phyloP scores from a whole-genome alignment of 2,329 filamentous ascomycete genomes.

The Daldinia sp. region DNA sequence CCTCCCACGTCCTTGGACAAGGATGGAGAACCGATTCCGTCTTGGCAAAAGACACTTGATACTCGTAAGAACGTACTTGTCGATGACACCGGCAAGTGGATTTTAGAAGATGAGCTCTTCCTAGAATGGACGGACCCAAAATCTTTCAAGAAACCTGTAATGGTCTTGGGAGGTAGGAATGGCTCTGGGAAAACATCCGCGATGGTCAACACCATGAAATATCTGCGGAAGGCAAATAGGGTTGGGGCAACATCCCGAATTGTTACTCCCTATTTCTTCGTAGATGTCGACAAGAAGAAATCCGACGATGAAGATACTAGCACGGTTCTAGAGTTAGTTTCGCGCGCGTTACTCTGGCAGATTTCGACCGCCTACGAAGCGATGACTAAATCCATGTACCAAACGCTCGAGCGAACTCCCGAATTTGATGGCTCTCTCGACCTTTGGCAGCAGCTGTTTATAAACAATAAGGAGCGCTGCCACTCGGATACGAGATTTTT shows the following conservation, averaged over 20 bases:
- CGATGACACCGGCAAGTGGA: conserved; percentile 45
- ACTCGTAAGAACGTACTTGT: conserved; percentile 44
- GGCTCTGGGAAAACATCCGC: conserved; percentile 48
- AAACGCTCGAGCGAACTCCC: conserved; percentile 39
- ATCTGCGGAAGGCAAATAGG: conserved; percentile 39
- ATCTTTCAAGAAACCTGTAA: conserved; percentile 35
- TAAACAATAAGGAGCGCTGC: conserved; percentile 45
- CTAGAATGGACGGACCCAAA: conserved; percentile 38
- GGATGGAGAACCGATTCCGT: conserved; percentile 42
- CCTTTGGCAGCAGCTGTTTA: conserved; percentile 46
- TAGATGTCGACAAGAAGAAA: conserved; percentile 45
- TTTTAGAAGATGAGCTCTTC: conserved; percentile 36
- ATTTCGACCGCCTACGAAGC: conserved; percentile 46
- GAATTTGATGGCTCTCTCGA: conserved; percentile 44
- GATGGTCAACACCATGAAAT: conserved; percentile 45
- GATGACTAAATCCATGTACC: conserved; percentile 46
- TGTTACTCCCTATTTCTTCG: conserved; percentile 44
- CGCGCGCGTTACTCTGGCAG: conserved; percentile 47
- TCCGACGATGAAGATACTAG: conserved; percentile 42
- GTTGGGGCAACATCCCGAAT: conserved; percentile 39
- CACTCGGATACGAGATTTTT: conserved; percentile 46
- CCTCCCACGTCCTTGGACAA: conserved; percentile 42
- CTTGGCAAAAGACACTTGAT: conserved; percentile 46
- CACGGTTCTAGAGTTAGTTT: conserved; percentile 37
- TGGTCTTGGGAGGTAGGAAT: conserved; percentile 43